These are phyloP conservation scores for Nannochloris sp. DNA, from an alignment of 139 green algal genomes.

Conservation along the genomic window DNA sequence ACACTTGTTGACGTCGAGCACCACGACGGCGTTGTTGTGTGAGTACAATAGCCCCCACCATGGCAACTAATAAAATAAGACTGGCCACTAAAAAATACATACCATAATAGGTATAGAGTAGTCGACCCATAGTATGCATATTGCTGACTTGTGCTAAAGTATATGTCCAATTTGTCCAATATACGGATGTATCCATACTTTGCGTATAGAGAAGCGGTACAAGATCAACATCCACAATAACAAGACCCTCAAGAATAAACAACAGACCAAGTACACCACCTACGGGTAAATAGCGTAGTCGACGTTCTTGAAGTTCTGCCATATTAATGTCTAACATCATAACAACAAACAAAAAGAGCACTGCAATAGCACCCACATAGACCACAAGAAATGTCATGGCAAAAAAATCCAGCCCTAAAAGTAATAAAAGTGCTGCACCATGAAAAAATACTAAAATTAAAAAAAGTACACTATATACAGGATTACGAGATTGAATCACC, in stretches of 20 bases:
- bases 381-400: constrained; percentile 47
- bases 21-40: constrained; percentile 44
- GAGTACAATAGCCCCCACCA: constrained; percentile 57
- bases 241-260: constrained; percentile 50
- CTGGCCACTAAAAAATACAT: constrained; percentile 50
- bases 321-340: constrained; percentile 66
- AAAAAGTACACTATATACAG: constrained; percentile 45
- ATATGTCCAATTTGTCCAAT: constrained; percentile 24
- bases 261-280: constrained; percentile 42
- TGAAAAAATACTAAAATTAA: constrained; percentile 57
- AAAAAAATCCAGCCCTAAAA: constrained; percentile 46
- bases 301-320: constrained; percentile 55
- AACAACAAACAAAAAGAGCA: constrained; percentile 66
- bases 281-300: constrained; percentile 42
- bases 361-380: constrained; percentile 60
- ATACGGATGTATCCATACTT: constrained; percentile 11
- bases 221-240: constrained; percentile 57
- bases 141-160: constrained; percentile 27
- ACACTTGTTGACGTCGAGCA: constrained; percentile 47
- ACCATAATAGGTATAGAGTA: constrained; percentile 59
- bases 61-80: constrained; percentile 54
- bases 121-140: constrained; percentile 44
- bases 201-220: constrained; percentile 34
- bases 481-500: constrained; percentile 41
- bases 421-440: constrained; percentile 36